A percentile compares a stretch with the other conserved stretches of the same genome.
Conservation (phyloP, 257 asterid genomes). For the Solanum dulcamara region DNA sequence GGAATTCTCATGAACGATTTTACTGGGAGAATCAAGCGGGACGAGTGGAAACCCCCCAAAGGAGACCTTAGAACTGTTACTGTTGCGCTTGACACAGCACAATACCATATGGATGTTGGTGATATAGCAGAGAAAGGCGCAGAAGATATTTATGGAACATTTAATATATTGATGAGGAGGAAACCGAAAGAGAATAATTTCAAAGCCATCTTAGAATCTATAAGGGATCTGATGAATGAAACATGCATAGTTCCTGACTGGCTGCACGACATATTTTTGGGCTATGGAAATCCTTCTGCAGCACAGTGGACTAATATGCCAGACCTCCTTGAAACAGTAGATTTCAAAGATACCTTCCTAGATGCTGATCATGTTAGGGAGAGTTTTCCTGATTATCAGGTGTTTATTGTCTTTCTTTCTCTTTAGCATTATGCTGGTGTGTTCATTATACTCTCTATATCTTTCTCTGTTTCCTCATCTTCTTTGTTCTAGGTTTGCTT, state of each 20-base stretch:
- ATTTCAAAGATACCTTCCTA: conserved; percentile 91
- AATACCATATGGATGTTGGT: conserved; percentile 94
- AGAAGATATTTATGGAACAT: conserved; percentile 79
- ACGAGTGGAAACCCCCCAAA: conserved; percentile 99
- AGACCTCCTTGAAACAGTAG: conserved; percentile 71
- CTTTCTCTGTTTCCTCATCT: neutral
- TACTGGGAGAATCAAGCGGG: conserved; percentile 91
- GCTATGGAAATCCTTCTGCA: conserved; percentile 95
- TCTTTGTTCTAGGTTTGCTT: conserved; percentile 57
- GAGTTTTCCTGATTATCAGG: conserved; percentile 85
- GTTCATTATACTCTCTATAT: neutral
- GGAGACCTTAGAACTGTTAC: conserved; percentile 93
- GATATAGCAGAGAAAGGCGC: conserved; percentile 90
- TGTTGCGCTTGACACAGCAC: conserved; percentile 93
- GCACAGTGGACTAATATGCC: conserved; percentile 97
- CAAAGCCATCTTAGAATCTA: conserved; percentile 95
- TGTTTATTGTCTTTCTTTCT: conserved; percentile 8
- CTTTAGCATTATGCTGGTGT: neutral
- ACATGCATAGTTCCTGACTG: conserved; percentile 97
- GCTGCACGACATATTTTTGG: conserved; percentile 96
- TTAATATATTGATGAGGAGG: conserved; percentile 92
- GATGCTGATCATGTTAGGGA: conserved; percentile 80
- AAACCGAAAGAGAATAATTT: conserved; percentile 98
- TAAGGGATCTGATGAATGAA: conserved; percentile 97
- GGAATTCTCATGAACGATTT: conserved; percentile 96